Base-by-base conservation (phyloP, 352 stramenopile genomes). In the Phytopythium boreale region DNA sequence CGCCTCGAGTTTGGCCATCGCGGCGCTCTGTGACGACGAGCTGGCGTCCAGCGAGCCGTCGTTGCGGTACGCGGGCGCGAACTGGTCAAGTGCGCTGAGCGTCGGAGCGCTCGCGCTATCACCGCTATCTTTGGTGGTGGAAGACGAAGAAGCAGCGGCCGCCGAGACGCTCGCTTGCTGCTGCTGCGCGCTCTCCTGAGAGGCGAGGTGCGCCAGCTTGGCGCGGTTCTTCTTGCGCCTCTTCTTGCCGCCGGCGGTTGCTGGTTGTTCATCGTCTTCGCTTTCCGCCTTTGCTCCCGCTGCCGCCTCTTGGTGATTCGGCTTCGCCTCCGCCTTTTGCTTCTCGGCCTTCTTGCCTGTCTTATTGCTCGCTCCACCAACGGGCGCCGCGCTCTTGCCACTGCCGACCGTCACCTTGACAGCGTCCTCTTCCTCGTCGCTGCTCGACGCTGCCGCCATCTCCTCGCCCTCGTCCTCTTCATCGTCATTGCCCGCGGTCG, bases 1-100 rank as follows among this genome's bases (percentile, higher is more conserved):
- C 20, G 76, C 83, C 41, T 83, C 78, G 24, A 95, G 66, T 39
- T 82, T 80, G 7, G 70, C 71, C 81, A 95, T 90, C 15, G 84
- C 82, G 14, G 81, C 76, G 39, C 74, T 90, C 66, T 94, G 83
- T 0, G 85, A 94, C 31, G 67, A 77, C 19, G 64, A 37, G 14
- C 60, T 56, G 14, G 73, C 67, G 26, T 73, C 65, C 0, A 64
- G 27, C 7, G 59, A 52, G 22, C 73, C 63, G 4, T 72, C 59
- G 34, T 64, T 41, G 31, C 36, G 20, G 24, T 34, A 36, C 6
- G 12, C 11, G 4, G 52, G 39, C 12, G 24, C 50, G 10, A 47
- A 49, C 11, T 59, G 50, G 12, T 68, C 61, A 24, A 39, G 47
- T 0, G 53, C 47, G 37, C 22, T 65, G 20, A 62, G 53, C 4